Evolutionary conservation across 495 filamentous ascomycete species (phyloP).

Genomic region (Tuber borchii): DNA sequence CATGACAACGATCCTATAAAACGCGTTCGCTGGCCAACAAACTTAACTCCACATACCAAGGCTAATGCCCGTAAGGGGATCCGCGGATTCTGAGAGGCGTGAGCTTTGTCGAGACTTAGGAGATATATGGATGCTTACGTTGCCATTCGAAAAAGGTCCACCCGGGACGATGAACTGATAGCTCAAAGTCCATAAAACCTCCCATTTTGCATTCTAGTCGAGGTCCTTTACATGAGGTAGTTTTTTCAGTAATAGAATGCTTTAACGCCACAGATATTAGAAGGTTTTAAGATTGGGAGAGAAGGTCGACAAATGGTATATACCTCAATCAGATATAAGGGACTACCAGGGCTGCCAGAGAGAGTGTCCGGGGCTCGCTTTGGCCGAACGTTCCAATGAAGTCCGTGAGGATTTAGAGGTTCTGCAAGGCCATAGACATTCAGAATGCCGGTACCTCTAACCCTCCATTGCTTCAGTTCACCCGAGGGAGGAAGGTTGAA

Average conservation of each 20-base stretch:
- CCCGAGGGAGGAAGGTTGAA: not conserved
- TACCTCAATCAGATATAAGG: not conserved
- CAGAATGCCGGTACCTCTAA: not conserved
- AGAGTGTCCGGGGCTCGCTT: not conserved
- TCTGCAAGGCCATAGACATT: not conserved
- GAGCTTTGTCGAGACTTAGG: not conserved
- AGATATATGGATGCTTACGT: not conserved
- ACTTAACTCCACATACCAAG: not conserved
- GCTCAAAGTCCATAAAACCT: not conserved
- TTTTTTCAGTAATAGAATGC: not conserved
- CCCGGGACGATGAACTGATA: not conserved
- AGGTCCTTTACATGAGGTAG: not conserved
- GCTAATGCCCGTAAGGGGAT: not conserved
- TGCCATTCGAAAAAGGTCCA: not conserved
- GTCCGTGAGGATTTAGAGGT: not conserved
- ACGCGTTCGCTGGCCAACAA: not conserved
- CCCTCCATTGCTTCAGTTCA: not conserved
- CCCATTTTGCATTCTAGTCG: not conserved
- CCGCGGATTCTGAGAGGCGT: not conserved
- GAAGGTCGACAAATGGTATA: not conserved
- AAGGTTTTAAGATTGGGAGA: not conserved
- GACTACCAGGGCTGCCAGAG: not conserved
- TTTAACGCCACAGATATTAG: not conserved
- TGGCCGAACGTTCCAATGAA: not conserved
- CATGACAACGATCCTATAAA: not conserved